Percentiles rank a stretch among this genome's conserved stretches.
Conservation (phyloP, 2,329 filamentous ascomycete genomes). For the Cladosporium phlei region DNA sequence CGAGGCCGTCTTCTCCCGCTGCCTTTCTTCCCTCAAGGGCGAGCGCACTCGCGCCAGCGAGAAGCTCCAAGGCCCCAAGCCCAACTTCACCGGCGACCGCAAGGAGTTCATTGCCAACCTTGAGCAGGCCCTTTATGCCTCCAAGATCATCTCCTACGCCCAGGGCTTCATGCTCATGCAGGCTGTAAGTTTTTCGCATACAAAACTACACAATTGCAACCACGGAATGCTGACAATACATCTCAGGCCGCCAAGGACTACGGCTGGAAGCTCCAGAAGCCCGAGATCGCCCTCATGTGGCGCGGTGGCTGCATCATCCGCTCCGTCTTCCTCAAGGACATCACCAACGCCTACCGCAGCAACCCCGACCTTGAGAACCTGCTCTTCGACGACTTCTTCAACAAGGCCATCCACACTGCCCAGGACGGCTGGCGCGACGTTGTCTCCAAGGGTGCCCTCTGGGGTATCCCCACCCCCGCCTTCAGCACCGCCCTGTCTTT, state of each 20-base stretch:
- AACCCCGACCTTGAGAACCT: constrained; percentile 96
- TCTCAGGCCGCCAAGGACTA: constrained; percentile 89
- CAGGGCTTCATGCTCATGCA: constrained; percentile 99
- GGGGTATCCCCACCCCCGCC: constrained; percentile 91
- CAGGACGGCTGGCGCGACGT: constrained; percentile 87
- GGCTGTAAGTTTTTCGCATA: constrained; percentile 58
- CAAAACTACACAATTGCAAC: background rate
- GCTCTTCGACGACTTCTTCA: constrained; percentile 99
- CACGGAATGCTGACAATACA: constrained; percentile 23
- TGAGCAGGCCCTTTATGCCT: constrained; percentile 97
- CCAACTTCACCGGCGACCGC: constrained; percentile 83
- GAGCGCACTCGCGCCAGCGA: constrained; percentile 80
- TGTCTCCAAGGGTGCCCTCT: constrained; percentile 83
- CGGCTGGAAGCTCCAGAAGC: constrained; percentile 99
- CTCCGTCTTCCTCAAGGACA: constrained; percentile 99
- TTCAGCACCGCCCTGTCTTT: constrained; percentile 97
- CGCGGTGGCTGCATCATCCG: constrained; percentile 99
- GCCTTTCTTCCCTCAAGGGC: constrained; percentile 87
- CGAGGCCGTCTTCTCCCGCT: constrained; percentile 92
- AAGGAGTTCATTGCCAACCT: constrained; percentile 92
- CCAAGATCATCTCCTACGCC: constrained; percentile 99
- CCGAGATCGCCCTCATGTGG: constrained; percentile 99
- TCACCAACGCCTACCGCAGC: constrained; percentile 91
- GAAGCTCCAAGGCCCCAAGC: constrained; percentile 72
- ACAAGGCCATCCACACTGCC: constrained; percentile 95